Conservation (phyloP, 1,139 yeast genomes). For the Suhomyces coccinellae region DNA sequence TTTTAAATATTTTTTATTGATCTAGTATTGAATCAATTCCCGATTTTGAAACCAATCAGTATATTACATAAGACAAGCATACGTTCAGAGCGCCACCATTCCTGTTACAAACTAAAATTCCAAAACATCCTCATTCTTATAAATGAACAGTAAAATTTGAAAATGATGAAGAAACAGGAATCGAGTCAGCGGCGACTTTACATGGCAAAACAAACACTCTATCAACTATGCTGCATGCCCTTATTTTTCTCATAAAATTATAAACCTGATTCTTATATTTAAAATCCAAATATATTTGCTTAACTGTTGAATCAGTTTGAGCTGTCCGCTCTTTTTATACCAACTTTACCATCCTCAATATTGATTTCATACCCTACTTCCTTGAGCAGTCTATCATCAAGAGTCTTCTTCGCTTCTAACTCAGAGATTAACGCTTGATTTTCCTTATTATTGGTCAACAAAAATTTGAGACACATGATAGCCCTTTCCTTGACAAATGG, state of each 20-base stretch:
- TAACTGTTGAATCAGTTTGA: neutral
- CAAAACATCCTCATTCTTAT: too few species aligned
- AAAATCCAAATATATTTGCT: too few species aligned
- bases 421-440: slow-evolving; percentile 76
- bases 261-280: too few species aligned
- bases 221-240: slow-evolving; percentile 76
- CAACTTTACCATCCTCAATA: slow-evolving; percentile 38
- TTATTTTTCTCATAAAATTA: neutral
- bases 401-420: slow-evolving; percentile 38
- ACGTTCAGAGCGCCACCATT: too few species aligned
- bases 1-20: too few species aligned
- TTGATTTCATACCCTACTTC: slow-evolving; percentile 45
- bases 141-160: too few species aligned
- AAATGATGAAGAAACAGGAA: slow-evolving; percentile 57
- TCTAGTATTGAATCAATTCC: too few species aligned
- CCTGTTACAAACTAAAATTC: too few species aligned
- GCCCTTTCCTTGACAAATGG: slow-evolving; percentile 88
- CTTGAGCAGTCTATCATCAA: slow-evolving; percentile 35
- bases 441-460: slow-evolving; percentile 58
- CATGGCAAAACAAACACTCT: slow-evolving; percentile 72
- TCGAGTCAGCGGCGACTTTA: slow-evolving; percentile 68
- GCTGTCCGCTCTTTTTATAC: slow-evolving; percentile 12
- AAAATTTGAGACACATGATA: slow-evolving; percentile 70
- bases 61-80: too few species aligned
- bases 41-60: too few species aligned